Evolutionary conservation across 345 rosid species (phyloP), one percentile per base, ranked within the genome.

Genomic region (Crucihimalaya himalaica): DNA sequence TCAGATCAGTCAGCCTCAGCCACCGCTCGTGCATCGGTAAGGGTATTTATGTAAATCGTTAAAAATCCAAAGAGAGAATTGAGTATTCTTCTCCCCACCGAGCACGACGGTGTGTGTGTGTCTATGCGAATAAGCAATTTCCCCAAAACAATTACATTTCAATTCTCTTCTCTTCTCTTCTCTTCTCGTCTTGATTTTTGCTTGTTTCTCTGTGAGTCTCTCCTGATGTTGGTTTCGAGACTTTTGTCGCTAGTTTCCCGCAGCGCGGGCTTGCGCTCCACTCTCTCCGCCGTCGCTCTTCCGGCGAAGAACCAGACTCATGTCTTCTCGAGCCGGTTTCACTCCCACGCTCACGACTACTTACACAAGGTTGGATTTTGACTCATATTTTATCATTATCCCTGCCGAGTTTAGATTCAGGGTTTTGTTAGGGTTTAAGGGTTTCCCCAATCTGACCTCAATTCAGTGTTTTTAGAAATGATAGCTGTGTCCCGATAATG

Each of bases 341-440:
- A 82, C 56, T 73, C 86, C 37, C 39, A 84, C 25, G 73, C 68
- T 64, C 25, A 37, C 61, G 80, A 61, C 18, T 72, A 77, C 40
- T 74, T 85, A 2, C 66, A 3, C 2, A 75, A 81, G 91, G 89
- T 89, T 72, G 42, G 76, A 59, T 43, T 68, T 27, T 35, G 3
- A 5, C 0, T 2, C 10, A 12, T 42, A 13, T 28, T 20, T n/a
- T 2, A 34, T 83, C 45, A 48, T 0, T 7, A 14, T 67, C 35
- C 27, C 4, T 40, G 3, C 21, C 19, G 46, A 51, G 50, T 40
- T 61, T n/a, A 27, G 4, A 1, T 5, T 28, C 54, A 34, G 77
- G 86, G 83, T 75, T 82, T 84, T 75, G 59, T 23, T 77, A 74
- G 89, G 89, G 87, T 83, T 84, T 85, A 80, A 74, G 83, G 76